Base-by-base conservation (phyloP, 495 filamentous ascomycete species). In the Aspergillus sclerotioniger region DNA sequence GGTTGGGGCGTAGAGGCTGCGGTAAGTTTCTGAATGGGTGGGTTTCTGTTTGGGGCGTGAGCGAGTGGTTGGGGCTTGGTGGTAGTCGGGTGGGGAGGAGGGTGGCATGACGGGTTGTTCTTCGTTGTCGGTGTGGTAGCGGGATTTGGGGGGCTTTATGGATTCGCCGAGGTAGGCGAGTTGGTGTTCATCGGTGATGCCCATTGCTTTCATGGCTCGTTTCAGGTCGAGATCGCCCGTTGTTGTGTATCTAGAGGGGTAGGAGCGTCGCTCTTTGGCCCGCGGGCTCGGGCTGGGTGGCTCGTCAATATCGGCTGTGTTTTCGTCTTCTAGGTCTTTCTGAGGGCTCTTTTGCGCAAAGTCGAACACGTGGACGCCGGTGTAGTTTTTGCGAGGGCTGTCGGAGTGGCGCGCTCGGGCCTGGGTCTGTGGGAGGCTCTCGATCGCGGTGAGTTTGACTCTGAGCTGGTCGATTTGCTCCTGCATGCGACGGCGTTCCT, bases 261-360 rank as follows among this genome's bases (percentile, higher is more conserved):
- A 62, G 12, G 58, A 51, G 25, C 60, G 67, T 29, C 68, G 65
- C 10, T 62, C 61, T 51, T 77, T 75, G 32, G 70, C 70, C 4
- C 74, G 74, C 9, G 74, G 74, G 48, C 73, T 77, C 17, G 74
- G 74, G 48, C 74, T 77, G 13, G 70, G 73, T 4, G 74, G 74
- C 31, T 63, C 63, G 3, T 75, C 72, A 1, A 72, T 54, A 31
- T 77, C 73, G 2, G 67, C 70, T 6, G 68, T 76, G n/a, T 13
- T 41, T 9, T 69, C 64, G 16, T 77, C 71, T 16, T 63, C 59
- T 15, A 62, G 57, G 8, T 59, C 41, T 17, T 66, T 64, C 6
- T 64, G 64, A 19, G 64, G 67, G 33, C 68, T 68, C 19, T 51
- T 55, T 1, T 58, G 62, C 17, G 63, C 71, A 29, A 74, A 67